phyloP scores from a whole-genome alignment of 108 stramenopile genomes.

The Cyclostephanos invisitatus region DNA sequence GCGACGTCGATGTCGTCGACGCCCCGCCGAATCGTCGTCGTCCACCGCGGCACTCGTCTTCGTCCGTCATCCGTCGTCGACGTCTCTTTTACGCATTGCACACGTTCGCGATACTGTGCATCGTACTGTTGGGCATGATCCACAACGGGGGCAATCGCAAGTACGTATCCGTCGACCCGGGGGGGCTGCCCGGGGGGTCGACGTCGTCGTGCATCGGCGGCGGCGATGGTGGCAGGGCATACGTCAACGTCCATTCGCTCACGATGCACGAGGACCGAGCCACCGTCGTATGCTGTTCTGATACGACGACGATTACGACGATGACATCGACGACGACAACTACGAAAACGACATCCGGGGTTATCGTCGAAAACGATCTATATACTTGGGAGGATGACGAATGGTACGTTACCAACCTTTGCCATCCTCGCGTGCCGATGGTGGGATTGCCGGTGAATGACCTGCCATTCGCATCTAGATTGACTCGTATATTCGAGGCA shows the following conservation, averaged over 20 bases:
- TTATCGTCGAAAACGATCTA: no score
- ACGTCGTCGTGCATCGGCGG: constrained; percentile 1
- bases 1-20: no score
- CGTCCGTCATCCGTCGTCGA: background rate
- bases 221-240: constrained; percentile 50
- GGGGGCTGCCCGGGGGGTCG: constrained; percentile 15
- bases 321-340: no score
- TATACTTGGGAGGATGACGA: background rate
- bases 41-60: background rate
- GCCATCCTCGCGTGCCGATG: constrained; percentile 35
- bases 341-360: no score
- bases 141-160: constrained; percentile 55
- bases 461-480: constrained; percentile 56
- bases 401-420: constrained; percentile 29
- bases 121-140: constrained; percentile 24
- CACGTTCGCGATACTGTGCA: constrained; percentile 1
- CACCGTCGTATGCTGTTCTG: constrained; percentile 58
- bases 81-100: constrained; percentile 18
- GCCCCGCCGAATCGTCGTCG: no score
- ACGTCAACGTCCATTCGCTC: constrained; percentile 65
- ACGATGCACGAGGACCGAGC: constrained; percentile 52
- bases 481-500: constrained; percentile 71
- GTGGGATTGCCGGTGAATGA: constrained; percentile 19
- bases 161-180: constrained; percentile 61
- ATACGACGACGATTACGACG: constrained; percentile 1